Base-by-base conservation (phyloP, 805 yeast genomes). In the Yamadazyma nakazawae region DNA sequence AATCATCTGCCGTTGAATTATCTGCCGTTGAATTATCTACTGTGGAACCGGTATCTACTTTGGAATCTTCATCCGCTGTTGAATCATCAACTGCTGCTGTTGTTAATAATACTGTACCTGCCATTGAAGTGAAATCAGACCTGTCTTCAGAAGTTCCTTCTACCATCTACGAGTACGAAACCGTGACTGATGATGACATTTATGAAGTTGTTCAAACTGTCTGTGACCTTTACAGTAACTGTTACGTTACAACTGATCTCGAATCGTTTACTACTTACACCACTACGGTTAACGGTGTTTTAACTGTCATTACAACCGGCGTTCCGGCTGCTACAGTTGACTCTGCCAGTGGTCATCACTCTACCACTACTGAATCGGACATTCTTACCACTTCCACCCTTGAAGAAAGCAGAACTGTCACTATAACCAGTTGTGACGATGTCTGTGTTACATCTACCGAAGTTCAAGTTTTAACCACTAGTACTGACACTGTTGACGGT, bases 251-350 rank as follows among this genome's bases (percentile, higher is more conserved):
- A 25, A 69, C 74, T 25, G 63, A 64, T 16, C 47, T 62, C 16
- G 62, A 61, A 38, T 56, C 62, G 17, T 47, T 43, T 32, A 59
- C 72, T 36, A 68, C 74, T 14, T 63, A 59, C 45, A 67, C 72
- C 28, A 57, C 73, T 34, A 64, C 68, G 6, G 61, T 68, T 7
- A 64, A 71, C 46, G 76, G 76, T 28, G 47, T 65, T 18, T 60
- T 65, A 55, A 70, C 76, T n/a, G 68, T 68, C 9, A 44, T 67
- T 37, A 66, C 69, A 26, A 62, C 69, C 6, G 66, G 50, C 7
- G 52, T 62, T 14, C 74, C 73, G 14, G 56, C 51, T 34, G 25
- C 51, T 17, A 40, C 49, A 12, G 31, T 36, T 18, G 38, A 46
- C 18, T 34, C 46, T 17, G 37, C 45, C n/a, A 36, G 45, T 34